Evolutionary conservation across 1,284 basidiomycete genomes (phyloP).

Genomic region (Microbotryum intermedium): DNA sequence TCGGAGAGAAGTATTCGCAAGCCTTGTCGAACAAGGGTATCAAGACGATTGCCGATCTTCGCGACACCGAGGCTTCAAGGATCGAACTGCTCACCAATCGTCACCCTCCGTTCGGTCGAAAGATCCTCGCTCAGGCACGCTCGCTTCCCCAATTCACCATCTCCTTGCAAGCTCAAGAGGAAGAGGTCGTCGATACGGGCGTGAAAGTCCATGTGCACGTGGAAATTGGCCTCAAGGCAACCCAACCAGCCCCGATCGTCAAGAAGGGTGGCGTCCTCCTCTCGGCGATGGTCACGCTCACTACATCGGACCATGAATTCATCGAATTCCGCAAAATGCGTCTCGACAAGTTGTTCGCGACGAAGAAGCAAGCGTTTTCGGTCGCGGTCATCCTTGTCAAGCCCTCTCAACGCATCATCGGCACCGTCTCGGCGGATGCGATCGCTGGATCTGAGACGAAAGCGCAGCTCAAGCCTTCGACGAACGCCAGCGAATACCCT

Average conservation of each 20-base stretch:
- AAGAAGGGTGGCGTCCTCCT: conserved; percentile 17
- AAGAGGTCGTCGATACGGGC: conserved; percentile 9
- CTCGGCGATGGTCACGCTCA: conserved; percentile 8
- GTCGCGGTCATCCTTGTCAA: conserved; percentile 32
- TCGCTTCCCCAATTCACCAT: conserved; percentile 26
- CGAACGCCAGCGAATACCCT: conserved; percentile 6
- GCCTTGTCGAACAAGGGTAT: conserved; percentile 13
- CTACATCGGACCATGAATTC: conserved; percentile 21
- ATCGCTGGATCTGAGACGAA: conserved; percentile 24
- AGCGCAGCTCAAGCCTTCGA: conserved; percentile 8
- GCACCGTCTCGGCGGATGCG: conserved; percentile 17
- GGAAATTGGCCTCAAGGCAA: conserved; percentile 15
- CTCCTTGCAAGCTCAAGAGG: not conserved
- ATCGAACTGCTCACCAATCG: conserved; percentile 21
- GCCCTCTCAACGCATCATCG: conserved; percentile 33
- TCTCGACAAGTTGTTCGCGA: conserved; percentile 7
- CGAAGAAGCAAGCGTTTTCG: conserved; percentile 23
- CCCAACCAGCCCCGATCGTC: conserved; percentile 9
- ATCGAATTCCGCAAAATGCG: conserved; percentile 24
- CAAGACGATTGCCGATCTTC: conserved; percentile 17
- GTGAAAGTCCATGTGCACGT: conserved; percentile 17
- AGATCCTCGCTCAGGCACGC: conserved; percentile 15
- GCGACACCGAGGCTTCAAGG: conserved; percentile 5
- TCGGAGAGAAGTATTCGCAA: conserved; percentile 34
- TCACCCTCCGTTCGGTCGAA: conserved; percentile 24